Conservation (phyloP, 345 rosid genomes). For the Acer yangbiense region DNA sequence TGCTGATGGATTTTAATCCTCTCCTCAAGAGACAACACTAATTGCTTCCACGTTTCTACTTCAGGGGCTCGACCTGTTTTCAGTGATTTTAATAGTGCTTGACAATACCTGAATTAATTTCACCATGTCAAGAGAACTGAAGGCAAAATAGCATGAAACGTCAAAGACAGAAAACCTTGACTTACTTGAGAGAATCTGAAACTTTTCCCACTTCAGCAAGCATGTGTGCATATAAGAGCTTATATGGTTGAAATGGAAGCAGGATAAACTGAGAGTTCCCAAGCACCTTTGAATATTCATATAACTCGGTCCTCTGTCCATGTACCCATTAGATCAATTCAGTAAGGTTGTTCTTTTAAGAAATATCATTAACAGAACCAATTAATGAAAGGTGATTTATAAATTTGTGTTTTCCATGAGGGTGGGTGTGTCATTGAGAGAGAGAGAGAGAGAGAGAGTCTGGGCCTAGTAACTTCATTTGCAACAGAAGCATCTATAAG, state of each 20-base stretch:
- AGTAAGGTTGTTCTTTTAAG: slow-evolving; percentile 5
- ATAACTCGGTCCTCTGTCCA: slow-evolving; percentile 95
- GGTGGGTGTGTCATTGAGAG: background rate
- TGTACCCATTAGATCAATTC: slow-evolving; percentile 27
- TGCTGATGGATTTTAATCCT: slow-evolving; percentile 75
- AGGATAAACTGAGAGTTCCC: slow-evolving; percentile 94
- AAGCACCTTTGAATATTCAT: slow-evolving; percentile 90
- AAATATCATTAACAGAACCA: background rate
- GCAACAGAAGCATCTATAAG: slow-evolving; percentile 3
- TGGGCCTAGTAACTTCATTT: background rate
- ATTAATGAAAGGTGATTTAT: background rate
- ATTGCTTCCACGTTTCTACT: slow-evolving; percentile 69
- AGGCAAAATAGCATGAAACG: slow-evolving; percentile 19
- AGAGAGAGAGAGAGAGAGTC: background rate
- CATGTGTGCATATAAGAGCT: slow-evolving; percentile 95
- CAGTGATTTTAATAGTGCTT: slow-evolving; percentile 62
- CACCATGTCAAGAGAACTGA: slow-evolving; percentile 30
- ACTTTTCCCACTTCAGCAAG: slow-evolving; percentile 94
- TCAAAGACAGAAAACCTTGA: background rate
- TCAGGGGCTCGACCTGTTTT: slow-evolving; percentile 73
- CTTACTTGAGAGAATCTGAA: slow-evolving; percentile 94
- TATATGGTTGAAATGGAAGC: slow-evolving; percentile 93
- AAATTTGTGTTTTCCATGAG: background rate
- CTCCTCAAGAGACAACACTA: slow-evolving; percentile 64
- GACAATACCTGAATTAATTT: slow-evolving; percentile 64